Percentiles rank a stretch among this genome's conserved stretches.
These are phyloP conservation scores for Zymoseptoria crescenta DNA, from an alignment of 2,329 filamentous ascomycete species.

Conservation along the genomic window DNA sequence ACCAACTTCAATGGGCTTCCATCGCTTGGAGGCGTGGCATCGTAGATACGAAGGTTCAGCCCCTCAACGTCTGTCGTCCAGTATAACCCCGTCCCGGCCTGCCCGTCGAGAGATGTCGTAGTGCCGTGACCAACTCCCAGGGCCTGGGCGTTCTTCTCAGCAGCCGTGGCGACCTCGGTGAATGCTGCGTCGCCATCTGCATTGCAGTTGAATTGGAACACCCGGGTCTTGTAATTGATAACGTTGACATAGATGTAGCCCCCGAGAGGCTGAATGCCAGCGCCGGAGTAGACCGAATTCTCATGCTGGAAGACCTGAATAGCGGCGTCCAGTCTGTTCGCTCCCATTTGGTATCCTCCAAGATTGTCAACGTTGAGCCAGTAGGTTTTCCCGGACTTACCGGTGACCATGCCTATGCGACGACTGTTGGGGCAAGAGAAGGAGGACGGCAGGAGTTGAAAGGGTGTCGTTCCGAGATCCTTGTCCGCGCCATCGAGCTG, in stretches of 20 bases:
- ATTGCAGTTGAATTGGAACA: constrained; percentile 6
- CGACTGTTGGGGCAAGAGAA: constrained; percentile 5
- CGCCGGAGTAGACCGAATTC: constrained; percentile 5
- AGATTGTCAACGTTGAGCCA: constrained; percentile 6
- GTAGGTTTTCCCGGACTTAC: constrained; percentile 5
- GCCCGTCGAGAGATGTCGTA: constrained; percentile 4
- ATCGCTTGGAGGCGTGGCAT: constrained; percentile 3
- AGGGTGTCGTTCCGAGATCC: constrained; percentile 6
- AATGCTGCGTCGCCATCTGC: constrained; percentile 1
- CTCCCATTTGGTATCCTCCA: constrained; percentile 7
- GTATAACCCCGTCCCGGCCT: not conserved
- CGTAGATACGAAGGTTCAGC: constrained; percentile 5
- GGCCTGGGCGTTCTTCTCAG: constrained; percentile 4
- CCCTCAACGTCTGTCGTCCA: constrained; percentile 7
- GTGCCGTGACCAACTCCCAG: constrained; percentile 6
- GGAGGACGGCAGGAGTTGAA: constrained; percentile 5
- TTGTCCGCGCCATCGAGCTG: constrained; percentile 7
- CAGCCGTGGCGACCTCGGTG: not conserved
- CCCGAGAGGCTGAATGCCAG: constrained; percentile 2
- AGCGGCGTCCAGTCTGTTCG: constrained; percentile 5
- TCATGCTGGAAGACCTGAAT: constrained; percentile 7
- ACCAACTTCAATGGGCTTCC: constrained; percentile 1
- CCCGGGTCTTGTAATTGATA: constrained; percentile 1
- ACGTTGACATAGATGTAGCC: constrained; percentile 5
- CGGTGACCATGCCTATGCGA: constrained; percentile 7